phyloP scores from a whole-genome alignment of 441 rosid species.

The Cnidoscolus chayamansa region DNA sequence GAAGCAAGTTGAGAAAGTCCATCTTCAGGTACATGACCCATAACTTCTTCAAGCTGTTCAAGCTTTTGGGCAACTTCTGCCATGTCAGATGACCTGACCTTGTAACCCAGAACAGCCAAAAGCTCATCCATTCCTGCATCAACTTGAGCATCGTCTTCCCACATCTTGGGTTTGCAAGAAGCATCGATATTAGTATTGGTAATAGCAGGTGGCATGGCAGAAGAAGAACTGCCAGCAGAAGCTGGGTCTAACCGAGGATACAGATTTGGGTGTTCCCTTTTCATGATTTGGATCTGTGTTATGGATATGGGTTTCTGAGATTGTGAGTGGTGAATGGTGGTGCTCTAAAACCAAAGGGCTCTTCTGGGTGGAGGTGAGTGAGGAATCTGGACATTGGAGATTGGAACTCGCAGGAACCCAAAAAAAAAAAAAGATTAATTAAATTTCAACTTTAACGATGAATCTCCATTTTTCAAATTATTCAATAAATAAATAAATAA shows the following conservation, averaged over 20 bases:
- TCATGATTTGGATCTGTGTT: conserved; percentile 31
- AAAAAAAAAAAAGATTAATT: neutral
- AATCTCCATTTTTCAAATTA: neutral
- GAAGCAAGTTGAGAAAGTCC: conserved; percentile 54
- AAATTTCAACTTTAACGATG: neutral
- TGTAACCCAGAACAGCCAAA: conserved; percentile 72
- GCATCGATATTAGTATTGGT: neutral
- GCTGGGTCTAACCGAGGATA: conserved; percentile 24
- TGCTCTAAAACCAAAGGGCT: conserved; percentile 27
- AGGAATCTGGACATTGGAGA: conserved; percentile 47
- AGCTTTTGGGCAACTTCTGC: conserved; percentile 78
- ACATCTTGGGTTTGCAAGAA: conserved; percentile 37
- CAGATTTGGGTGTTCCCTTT: conserved; percentile 44
- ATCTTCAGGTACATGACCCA: conserved; percentile 54
- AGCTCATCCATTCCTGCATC: conserved; percentile 78
- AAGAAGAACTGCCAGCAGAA: neutral
- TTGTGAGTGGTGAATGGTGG: neutral
- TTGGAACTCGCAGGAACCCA: conserved; percentile 39
- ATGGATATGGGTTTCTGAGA: conserved; percentile 1
- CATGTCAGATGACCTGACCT: conserved; percentile 75
- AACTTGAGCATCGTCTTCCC: conserved; percentile 30
- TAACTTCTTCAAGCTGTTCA: conserved; percentile 69
- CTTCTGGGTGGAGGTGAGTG: neutral
- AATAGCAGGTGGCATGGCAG: neutral
- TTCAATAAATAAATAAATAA: too few species aligned